Conservation (phyloP, 768 basidiomycete species). For the Suillus plorans region DNA sequence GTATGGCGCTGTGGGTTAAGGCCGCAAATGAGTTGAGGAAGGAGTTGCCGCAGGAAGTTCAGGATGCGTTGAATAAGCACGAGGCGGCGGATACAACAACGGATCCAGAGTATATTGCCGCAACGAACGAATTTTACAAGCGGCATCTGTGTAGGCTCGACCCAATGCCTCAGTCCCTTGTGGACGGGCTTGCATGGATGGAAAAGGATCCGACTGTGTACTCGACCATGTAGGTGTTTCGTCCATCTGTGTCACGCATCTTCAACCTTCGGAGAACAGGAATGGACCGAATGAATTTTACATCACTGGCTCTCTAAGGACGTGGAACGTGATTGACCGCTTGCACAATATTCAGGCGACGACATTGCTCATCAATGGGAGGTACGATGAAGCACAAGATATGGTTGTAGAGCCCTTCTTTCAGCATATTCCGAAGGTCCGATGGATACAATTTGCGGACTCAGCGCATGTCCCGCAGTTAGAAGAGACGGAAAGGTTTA, state of each 20-base stretch:
- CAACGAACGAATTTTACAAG: conserved; percentile 41
- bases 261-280: conserved; percentile 23
- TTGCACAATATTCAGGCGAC: conserved; percentile 33
- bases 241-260: background rate
- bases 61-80: conserved; percentile 41
- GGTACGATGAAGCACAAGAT: conserved; percentile 38
- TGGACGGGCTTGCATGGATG: conserved; percentile 30
- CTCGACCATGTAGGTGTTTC: conserved; percentile 40
- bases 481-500: conserved; percentile 37
- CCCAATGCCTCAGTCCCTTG: conserved; percentile 44
- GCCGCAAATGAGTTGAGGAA: conserved; percentile 29
- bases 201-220: conserved; percentile 50
- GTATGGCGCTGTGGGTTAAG: conserved; percentile 42
- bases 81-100: conserved; percentile 47
- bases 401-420: conserved; percentile 34
- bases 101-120: conserved; percentile 44
- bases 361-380: conserved; percentile 37
- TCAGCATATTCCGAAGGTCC: conserved; percentile 29
- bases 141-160: conserved; percentile 43
- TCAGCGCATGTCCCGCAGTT: conserved; percentile 37
- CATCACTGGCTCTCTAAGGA: conserved; percentile 32
- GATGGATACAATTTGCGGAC: conserved; percentile 37
- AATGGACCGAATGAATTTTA: conserved; percentile 40
- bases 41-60: conserved; percentile 41
- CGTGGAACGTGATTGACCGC: conserved; percentile 35